These are phyloP conservation scores for Prunus mira DNA, from an alignment of 306 rosid genomes.

Conservation along the genomic window DNA sequence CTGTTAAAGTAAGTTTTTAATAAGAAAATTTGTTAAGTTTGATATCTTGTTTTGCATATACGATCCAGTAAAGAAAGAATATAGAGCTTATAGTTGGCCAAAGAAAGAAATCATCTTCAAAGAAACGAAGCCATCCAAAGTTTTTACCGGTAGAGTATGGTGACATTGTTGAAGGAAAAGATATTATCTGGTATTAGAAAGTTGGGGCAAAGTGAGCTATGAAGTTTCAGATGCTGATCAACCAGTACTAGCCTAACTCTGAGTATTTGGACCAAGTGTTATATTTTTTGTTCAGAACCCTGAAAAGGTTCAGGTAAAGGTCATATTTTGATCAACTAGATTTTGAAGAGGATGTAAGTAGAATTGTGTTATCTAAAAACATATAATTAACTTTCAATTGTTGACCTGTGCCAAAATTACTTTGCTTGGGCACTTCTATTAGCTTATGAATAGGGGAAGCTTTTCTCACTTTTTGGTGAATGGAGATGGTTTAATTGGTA, in stretches of 20 bases:
- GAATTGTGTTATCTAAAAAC: conserved; percentile 21
- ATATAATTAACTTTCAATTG: conserved; percentile 16
- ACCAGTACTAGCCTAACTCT: conserved; percentile 76
- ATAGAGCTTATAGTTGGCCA: conserved; percentile 99
- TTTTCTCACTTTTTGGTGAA: conserved; percentile 11
- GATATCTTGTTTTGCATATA: conserved; percentile 94
- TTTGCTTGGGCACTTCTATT: background rate
- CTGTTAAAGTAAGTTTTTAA: conserved; percentile 32
- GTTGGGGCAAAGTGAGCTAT: conserved; percentile 96
- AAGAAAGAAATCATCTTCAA: conserved; percentile 94
- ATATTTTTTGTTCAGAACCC: conserved; percentile 72
- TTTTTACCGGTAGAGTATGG: conserved; percentile 76
- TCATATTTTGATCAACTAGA: conserved; percentile 63
- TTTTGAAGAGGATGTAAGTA: conserved; percentile 60
- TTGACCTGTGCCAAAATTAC: conserved; percentile 21
- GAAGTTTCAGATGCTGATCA: conserved; percentile 94
- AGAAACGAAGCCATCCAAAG: conserved; percentile 81
- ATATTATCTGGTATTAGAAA: conserved; percentile 78
- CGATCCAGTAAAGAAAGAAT: conserved; percentile 97
- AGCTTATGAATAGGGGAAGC: conserved; percentile 23
- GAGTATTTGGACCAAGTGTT: conserved; percentile 82
- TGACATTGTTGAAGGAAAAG: conserved; percentile 90
- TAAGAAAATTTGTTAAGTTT: conserved; percentile 62
- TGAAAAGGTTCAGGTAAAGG: conserved; percentile 95
- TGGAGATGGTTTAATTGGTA: conserved; percentile 6